phyloP scores from a whole-genome alignment of 2,329 filamentous ascomycete species.

The Didymellaceae sp. region DNA sequence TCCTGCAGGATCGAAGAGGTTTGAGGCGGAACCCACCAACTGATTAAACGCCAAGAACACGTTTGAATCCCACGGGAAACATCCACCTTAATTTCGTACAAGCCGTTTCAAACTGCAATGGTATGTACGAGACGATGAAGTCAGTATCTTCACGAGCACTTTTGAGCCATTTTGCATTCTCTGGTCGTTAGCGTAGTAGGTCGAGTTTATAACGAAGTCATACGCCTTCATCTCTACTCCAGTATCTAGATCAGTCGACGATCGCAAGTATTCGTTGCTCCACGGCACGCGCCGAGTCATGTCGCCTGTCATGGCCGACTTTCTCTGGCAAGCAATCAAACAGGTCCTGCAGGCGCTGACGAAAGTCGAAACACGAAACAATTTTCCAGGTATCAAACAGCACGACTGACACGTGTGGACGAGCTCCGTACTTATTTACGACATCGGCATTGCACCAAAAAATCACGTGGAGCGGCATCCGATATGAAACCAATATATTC shows the following conservation, averaged over 20 bases:
- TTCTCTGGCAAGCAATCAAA: slow-evolving; percentile 5
- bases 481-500: slow-evolving; percentile 29
- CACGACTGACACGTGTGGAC: no score
- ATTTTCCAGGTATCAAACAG: slow-evolving; percentile 13
- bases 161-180: slow-evolving; percentile 16
- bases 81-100: no score
- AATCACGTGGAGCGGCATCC: background rate
- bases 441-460: background rate
- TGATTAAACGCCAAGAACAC: background rate
- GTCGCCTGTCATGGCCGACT: background rate
- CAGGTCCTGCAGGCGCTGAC: background rate
- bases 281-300: background rate
- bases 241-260: background rate
- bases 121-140: no score
- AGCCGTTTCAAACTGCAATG: background rate
- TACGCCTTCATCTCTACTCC: background rate
- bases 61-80: background rate
- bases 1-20: slow-evolving; percentile 66
- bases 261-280: background rate
- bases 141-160: background rate
- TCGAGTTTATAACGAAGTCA: no score
- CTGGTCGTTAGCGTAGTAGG: no score
- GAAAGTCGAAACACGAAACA: background rate
- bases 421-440: no score
- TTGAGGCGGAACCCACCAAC: slow-evolving; percentile 59